Percentiles rank a stretch among this genome's conserved stretches.
phyloP scores from a whole-genome alignment of 345 rosid genomes.

The Sonneratia caseolaris region DNA sequence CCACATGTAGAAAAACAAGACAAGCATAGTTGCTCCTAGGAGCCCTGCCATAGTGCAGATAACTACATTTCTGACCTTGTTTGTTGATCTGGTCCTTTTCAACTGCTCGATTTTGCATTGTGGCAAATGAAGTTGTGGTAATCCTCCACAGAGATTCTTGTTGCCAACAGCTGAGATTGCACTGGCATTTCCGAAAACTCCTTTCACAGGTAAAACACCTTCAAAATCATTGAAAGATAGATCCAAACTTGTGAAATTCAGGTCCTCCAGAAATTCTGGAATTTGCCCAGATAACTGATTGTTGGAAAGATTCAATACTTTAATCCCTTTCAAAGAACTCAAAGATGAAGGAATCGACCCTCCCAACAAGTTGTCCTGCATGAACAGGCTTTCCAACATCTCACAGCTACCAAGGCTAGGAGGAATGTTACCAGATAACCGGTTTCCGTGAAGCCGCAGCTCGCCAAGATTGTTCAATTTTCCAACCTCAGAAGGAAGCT shows the following conservation, averaged over 20 bases:
- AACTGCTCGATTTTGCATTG: neutral
- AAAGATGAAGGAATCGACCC: constrained; percentile 9
- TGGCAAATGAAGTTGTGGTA: constrained; percentile 1
- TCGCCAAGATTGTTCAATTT: neutral
- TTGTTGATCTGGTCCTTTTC: neutral
- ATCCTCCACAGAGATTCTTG: neutral
- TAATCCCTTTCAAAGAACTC: neutral
- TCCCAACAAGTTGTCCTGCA: constrained; percentile 2
- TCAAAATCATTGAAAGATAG: constrained; percentile 17
- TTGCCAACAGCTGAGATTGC: neutral
- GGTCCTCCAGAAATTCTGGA: constrained; percentile 6
- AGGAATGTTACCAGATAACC: constrained; percentile 1
- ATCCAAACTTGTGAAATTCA: constrained; percentile 4
- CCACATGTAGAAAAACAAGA: neutral
- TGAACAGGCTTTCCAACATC: neutral
- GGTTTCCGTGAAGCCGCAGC: constrained; percentile 1
- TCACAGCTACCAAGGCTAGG: constrained; percentile 2
- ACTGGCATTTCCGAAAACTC: constrained; percentile 7
- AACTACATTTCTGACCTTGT: neutral
- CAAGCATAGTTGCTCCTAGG: neutral
- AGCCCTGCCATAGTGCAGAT: neutral
- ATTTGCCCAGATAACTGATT: constrained; percentile 5
- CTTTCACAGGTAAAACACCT: constrained; percentile 15
- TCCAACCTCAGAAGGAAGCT: constrained; percentile 1
- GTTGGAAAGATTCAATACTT: constrained; percentile 1